These are phyloP conservation scores for Austropuccinia psidii DNA, from an alignment of 1,284 basidiomycete species.

Conservation along the genomic window DNA sequence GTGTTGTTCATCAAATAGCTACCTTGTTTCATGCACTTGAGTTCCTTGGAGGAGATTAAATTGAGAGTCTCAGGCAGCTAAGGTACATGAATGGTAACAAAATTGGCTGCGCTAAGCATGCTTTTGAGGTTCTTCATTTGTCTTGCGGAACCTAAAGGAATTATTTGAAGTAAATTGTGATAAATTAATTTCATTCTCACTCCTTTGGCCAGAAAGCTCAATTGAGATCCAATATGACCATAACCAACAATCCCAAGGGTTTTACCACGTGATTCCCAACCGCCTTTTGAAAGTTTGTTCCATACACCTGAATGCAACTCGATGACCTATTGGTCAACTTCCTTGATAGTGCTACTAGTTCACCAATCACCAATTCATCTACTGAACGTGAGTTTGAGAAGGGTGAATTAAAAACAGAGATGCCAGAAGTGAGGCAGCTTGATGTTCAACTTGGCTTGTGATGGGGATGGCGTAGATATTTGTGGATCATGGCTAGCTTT, in stretches of 20 bases:
- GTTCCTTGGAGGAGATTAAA: slow-evolving; percentile 73
- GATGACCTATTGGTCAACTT: slow-evolving; percentile 82
- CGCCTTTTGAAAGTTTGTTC: slow-evolving; percentile 98
- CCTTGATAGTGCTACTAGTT: slow-evolving; percentile 86
- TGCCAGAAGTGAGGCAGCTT: too few species aligned
- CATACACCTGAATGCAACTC: slow-evolving; percentile 86
- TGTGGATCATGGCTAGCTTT: too few species aligned
- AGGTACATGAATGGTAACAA: slow-evolving; percentile 92
- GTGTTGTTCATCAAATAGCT: slow-evolving; percentile 97
- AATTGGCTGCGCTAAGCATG: slow-evolving; percentile 75
- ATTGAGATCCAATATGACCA: slow-evolving; percentile 95
- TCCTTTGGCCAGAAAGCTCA: slow-evolving; percentile 92
- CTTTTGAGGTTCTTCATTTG: slow-evolving; percentile 77
- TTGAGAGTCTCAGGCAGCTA: slow-evolving; percentile 92
- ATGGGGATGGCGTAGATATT: too few species aligned
- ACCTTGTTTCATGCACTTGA: slow-evolving; percentile 88
- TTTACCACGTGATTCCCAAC: slow-evolving; percentile 97
- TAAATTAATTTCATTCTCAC: slow-evolving; percentile 95
- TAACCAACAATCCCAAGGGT: slow-evolving; percentile 97
- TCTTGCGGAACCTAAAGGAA: slow-evolving; percentile 90
- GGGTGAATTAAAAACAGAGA: slow-evolving; percentile 98
- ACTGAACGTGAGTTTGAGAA: slow-evolving; percentile 99
- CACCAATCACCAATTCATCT: slow-evolving; percentile 92
- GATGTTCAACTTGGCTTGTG: too few species aligned
- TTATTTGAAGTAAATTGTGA: slow-evolving; percentile 91